Percentiles rank a stretch among this genome's conserved stretches.
Evolutionary conservation across 2,329 filamentous ascomycete genomes (phyloP).

Genomic region (Aspergillus piperis): DNA sequence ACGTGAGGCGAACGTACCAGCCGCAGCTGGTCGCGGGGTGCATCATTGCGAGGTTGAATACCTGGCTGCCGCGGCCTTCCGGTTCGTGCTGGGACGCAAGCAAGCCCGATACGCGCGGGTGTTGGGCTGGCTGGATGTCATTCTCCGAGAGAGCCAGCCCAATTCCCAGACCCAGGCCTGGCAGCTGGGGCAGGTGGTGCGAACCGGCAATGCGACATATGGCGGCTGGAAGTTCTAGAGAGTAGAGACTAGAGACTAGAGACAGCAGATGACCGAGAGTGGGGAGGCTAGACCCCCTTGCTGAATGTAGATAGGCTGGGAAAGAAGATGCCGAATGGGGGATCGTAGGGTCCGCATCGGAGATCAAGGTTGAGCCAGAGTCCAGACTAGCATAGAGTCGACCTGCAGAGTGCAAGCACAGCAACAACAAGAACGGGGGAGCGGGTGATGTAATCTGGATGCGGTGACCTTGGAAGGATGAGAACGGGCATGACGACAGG

Average conservation of each 20-base stretch:
- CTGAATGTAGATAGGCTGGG: neutral
- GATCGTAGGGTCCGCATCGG: neutral
- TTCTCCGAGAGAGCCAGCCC: conserved; percentile 46
- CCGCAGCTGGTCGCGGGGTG: conserved; percentile 57
- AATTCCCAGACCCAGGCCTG: conserved; percentile 36
- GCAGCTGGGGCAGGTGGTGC: conserved; percentile 37
- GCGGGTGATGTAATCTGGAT: neutral
- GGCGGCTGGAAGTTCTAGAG: conserved; percentile 39
- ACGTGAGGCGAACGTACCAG: conserved; percentile 25
- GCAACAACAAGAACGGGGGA: neutral
- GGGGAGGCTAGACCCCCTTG: conserved; percentile 6
- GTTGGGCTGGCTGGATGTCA: conserved; percentile 66
- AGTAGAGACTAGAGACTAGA: neutral
- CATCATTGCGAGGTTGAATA: conserved; percentile 62
- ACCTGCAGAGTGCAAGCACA: neutral
- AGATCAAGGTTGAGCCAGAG: neutral
- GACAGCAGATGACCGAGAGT: neutral
- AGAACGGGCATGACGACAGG: neutral
- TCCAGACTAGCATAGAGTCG: neutral
- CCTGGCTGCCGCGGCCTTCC: conserved; percentile 71
- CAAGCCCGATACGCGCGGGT: conserved; percentile 69
- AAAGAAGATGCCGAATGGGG: neutral
- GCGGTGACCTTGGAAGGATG: neutral
- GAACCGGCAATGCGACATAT: conserved; percentile 38
- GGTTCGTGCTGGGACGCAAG: conserved; percentile 65